Base-by-base conservation (phyloP, 2,329 filamentous ascomycete genomes). In the Didymella segeticola region DNA sequence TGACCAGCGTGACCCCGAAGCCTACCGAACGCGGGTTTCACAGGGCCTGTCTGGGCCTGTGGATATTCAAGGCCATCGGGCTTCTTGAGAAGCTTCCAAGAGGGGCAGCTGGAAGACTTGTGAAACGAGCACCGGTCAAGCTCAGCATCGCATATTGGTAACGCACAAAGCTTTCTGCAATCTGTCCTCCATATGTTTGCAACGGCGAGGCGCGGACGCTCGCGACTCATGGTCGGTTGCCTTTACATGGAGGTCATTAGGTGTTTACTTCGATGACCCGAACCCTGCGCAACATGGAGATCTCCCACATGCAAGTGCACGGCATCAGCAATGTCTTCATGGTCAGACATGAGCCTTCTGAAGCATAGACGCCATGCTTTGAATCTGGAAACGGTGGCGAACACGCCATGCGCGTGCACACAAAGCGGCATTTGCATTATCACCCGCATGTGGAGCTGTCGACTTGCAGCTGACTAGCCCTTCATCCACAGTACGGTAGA, bases 381-480 rank as follows among this genome's bases (percentile, higher is more conserved):
- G n/a, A 11, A 11, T 6, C n/a, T 17, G 11, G 23, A 23, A 29
- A 19, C 22, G 4, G 4, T 15, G 10, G 2, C 34, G 29, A 46
- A 29, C 26, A 19, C 33, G 33, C 20, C 38, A 39, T 47, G 8
- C 14, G 17, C 17, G 38, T 48, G 38, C 29, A n/a, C 22, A 23
- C 37, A 25, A 33, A 20, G 19, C 11, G 41, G 6, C 19, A 23
- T 14, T 31, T 33, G 29, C 46, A 48, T 48, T 3, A n/a, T 46
- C 45, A 49, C 45, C 22, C 22, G 45, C 45, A 49, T 49, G 34
- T 17, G 14, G 22, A 25, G 27, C 33, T 26, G 26, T 43, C 10
- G 27, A 49, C 15, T 10, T 10, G 29, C 22, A 29, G 15, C 17
- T 34, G 39, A 38, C 27, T 39, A 22, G 33, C 17, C 12, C 3